phyloP scores from a whole-genome alignment of 169 alveolate species.

The Cryptosporidium canis region DNA sequence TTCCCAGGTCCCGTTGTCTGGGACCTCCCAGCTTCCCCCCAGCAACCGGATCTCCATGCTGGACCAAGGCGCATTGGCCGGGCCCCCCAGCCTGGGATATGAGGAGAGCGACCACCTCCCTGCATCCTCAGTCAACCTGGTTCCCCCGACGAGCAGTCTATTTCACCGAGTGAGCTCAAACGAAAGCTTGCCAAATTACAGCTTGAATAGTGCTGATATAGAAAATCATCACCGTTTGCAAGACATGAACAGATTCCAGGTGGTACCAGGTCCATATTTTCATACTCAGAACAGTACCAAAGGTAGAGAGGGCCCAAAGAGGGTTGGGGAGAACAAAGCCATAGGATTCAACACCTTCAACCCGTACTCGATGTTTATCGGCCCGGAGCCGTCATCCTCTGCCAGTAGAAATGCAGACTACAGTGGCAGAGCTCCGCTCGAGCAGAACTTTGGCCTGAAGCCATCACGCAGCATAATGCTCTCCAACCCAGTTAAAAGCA shows the following conservation, averaged over 20 bases:
- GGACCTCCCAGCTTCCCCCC: not conserved
- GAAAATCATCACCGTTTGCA: not conserved
- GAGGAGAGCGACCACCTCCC: not conserved
- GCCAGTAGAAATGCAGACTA: not conserved
- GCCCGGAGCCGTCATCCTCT: not conserved
- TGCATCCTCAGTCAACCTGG: constrained; percentile 32
- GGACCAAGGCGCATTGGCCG: not conserved
- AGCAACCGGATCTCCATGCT: not conserved
- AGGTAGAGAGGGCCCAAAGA: not conserved
- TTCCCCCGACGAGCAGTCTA: constrained; percentile 39
- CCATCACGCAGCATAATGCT: not conserved
- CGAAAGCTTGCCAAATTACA: not conserved
- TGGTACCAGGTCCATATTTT: not conserved
- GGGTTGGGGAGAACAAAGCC: not conserved
- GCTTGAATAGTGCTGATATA: not conserved
- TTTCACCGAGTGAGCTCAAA: not conserved
- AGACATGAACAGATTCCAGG: not conserved
- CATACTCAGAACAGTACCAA: not conserved
- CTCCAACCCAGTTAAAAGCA: not conserved
- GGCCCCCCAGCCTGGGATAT: not conserved
- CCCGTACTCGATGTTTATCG: constrained; percentile 23
- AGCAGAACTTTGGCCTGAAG: not conserved
- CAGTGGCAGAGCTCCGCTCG: not conserved
- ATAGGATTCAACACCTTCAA: constrained; percentile 17
- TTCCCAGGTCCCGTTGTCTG: not conserved